These are phyloP conservation scores for Collariella sp. DNA, from an alignment of 495 filamentous ascomycete genomes.

Conservation along the genomic window DNA sequence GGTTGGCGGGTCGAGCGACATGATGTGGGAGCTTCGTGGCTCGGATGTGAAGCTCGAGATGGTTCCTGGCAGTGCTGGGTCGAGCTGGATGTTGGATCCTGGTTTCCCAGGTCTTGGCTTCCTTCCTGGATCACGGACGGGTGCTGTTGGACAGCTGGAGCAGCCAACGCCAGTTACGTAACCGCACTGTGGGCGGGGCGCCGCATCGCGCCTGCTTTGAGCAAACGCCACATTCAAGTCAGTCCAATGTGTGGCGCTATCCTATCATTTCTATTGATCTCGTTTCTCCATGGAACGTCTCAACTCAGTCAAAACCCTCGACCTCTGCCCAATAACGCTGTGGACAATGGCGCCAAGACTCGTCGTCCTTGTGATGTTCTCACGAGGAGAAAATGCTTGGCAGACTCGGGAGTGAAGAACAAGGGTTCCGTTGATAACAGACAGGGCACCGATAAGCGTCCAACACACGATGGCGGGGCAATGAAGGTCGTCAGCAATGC, in stretches of 20 bases:
- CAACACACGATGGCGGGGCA: constrained; percentile 9
- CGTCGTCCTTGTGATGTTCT: too few relatives aligned
- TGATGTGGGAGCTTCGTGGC: constrained; percentile 11
- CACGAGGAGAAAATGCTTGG: too few relatives aligned
- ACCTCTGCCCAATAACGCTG: too few relatives aligned
- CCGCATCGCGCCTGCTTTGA: not conserved
- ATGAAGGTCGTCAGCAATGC: too few relatives aligned
- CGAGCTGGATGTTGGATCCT: constrained; percentile 8
- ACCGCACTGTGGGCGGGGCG: constrained; percentile 6
- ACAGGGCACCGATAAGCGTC: constrained; percentile 11
- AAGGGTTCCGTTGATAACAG: constrained; percentile 16
- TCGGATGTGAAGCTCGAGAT: not conserved
- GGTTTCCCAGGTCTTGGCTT: not conserved
- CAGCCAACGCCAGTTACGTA: constrained; percentile 17
- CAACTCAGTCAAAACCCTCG: too few relatives aligned
- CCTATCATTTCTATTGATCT: not conserved
- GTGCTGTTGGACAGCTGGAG: not conserved
- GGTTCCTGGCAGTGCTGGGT: not conserved
- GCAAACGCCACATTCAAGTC: not conserved
- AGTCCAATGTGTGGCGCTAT: not conserved
- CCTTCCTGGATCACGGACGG: too few relatives aligned
- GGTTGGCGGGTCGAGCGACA: constrained; percentile 80
- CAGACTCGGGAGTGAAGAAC: not conserved
- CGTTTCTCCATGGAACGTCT: not conserved
- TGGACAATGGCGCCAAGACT: too few relatives aligned